A percentile compares a stretch with the other conserved stretches of the same genome.
These are phyloP conservation scores for Colletotrichum gigasporum DNA, from an alignment of 2,329 filamentous ascomycete genomes.

Conservation along the genomic window DNA sequence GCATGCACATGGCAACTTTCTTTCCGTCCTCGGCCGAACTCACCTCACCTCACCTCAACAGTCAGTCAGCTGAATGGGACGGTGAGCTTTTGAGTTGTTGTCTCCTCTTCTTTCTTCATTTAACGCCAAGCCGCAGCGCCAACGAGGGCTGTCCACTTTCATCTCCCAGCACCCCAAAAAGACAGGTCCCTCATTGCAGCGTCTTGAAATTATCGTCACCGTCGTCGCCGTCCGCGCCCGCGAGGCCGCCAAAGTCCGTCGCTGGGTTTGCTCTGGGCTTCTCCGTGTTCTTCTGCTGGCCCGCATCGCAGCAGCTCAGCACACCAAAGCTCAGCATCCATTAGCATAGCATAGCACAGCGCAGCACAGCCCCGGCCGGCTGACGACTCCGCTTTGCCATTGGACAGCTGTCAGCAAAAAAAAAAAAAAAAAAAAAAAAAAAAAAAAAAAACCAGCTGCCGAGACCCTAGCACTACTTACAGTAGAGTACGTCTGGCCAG, in stretches of 20 bases:
- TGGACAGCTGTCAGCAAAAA: neutral
- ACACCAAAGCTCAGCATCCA: too few relatives aligned
- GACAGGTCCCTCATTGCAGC: too few relatives aligned
- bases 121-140: conserved; percentile 2
- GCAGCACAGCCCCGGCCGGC: conserved; percentile 24
- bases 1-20: too few relatives aligned
- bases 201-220: conserved; percentile 9
- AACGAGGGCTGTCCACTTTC: conserved; percentile 5
- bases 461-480: neutral
- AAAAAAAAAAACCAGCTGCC: neutral
- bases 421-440: neutral
- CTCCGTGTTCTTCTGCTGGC: neutral
- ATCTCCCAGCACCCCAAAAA: neutral
- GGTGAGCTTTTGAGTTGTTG: neutral
- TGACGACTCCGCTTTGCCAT: conserved; percentile 32
- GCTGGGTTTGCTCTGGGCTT: too few relatives aligned
- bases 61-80: too few relatives aligned
- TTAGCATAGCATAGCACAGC: neutral
- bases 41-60: too few relatives aligned
- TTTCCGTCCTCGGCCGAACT: too few relatives aligned
- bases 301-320: neutral
- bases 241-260: neutral
- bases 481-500: neutral
- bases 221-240: conserved; percentile 13
- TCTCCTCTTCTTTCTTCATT: neutral